These are phyloP conservation scores for Murraya koenigii DNA, from an alignment of 345 rosid genomes.

Conservation along the genomic window DNA sequence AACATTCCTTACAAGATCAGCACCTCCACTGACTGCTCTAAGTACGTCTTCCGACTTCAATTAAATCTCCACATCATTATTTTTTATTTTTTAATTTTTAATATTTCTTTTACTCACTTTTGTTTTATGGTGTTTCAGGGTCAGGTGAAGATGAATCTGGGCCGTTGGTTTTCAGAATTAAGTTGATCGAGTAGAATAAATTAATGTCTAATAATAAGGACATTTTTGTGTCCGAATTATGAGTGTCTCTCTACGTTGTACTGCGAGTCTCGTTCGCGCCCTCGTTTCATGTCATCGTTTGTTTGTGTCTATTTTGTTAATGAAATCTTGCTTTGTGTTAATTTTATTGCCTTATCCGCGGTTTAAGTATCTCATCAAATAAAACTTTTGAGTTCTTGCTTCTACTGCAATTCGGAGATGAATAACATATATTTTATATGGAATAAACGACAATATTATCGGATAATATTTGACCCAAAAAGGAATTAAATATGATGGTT, in stretches of 20 bases:
- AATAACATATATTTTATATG: too few relatives aligned
- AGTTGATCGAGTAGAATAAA: not conserved
- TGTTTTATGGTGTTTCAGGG: not conserved
- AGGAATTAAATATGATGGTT: too few relatives aligned
- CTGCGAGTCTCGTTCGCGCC: not conserved
- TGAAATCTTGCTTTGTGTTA: not conserved
- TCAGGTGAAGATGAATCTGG: slow-evolving; percentile 3
- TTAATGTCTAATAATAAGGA: not conserved
- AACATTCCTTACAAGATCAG: slow-evolving; percentile 51
- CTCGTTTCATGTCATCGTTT: not conserved
- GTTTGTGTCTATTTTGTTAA: not conserved
- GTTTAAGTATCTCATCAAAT: too few relatives aligned
- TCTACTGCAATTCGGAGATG: too few relatives aligned
- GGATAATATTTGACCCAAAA: too few relatives aligned
- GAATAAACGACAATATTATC: too few relatives aligned
- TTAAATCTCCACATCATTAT: not conserved
- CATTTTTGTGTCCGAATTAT: not conserved
- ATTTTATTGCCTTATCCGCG: too few relatives aligned
- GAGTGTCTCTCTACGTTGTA: not conserved
- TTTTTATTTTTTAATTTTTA: not conserved
- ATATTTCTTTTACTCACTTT: not conserved
- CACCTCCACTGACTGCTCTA: slow-evolving; percentile 46
- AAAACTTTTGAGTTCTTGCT: too few relatives aligned
- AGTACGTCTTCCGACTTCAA: slow-evolving; percentile 16
- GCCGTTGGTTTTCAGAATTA: not conserved